A percentile compares a stretch with the other conserved stretches of the same genome.
phyloP scores from a whole-genome alignment of 2,329 filamentous ascomycete species.

The Parafenestella ontariensis region DNA sequence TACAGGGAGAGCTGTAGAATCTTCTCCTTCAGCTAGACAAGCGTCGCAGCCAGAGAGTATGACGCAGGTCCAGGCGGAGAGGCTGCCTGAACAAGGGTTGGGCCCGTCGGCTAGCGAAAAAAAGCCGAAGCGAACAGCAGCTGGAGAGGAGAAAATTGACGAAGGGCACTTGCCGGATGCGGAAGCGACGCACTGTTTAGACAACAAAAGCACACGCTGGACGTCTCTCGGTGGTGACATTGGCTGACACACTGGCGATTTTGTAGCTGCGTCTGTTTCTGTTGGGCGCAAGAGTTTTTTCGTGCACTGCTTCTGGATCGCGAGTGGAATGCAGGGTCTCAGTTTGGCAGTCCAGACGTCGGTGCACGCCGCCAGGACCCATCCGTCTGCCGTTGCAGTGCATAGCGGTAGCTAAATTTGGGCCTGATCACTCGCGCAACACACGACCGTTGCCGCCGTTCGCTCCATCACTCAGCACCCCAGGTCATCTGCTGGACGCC shows the following conservation, averaged over 20 bases:
- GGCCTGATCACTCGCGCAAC: slow-evolving; percentile 1
- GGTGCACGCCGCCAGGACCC: neutral
- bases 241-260: neutral
- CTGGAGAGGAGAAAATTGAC: slow-evolving; percentile 9
- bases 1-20: slow-evolving; percentile 14
- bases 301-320: slow-evolving; percentile 1
- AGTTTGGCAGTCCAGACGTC: neutral
- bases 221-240: neutral
- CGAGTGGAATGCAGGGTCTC: slow-evolving; percentile 6
- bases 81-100: slow-evolving; percentile 12
- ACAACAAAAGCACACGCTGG: slow-evolving; percentile 1
- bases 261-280: slow-evolving; percentile 2
- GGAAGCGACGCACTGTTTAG: neutral
- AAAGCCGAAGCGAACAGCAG: slow-evolving; percentile 7
- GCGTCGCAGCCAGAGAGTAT: slow-evolving; percentile 20
- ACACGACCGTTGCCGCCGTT: slow-evolving; percentile 6
- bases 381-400: slow-evolving; percentile 1
- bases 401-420: slow-evolving; percentile 2
- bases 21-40: slow-evolving; percentile 8
- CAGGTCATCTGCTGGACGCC: slow-evolving; percentile 3
- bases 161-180: slow-evolving; percentile 4
- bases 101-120: slow-evolving; percentile 5
- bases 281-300: slow-evolving; percentile 21
- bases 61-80: slow-evolving; percentile 30
- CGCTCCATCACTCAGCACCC: slow-evolving; percentile 10